These are phyloP conservation scores for Aegilops tauschii DNA, from an alignment of 176 grass and related monocot genomes.

Conservation along the genomic window DNA sequence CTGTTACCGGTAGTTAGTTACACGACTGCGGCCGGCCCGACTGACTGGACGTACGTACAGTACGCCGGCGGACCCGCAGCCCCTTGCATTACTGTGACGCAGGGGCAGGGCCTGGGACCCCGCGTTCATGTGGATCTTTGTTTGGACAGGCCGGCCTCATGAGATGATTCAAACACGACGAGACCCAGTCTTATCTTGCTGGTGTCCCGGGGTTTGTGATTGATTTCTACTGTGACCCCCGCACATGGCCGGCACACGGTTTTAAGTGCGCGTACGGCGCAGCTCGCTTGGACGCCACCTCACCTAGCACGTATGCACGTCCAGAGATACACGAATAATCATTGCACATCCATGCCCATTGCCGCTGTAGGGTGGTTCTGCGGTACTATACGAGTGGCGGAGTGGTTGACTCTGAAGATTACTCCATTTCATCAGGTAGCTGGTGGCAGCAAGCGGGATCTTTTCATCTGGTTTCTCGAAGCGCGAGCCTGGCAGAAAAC, in stretches of 20 bases:
- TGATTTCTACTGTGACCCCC: neutral
- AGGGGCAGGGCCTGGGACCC: neutral
- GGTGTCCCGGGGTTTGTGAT: neutral
- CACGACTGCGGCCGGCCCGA: neutral
- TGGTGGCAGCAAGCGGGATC: neutral
- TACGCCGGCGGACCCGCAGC: neutral
- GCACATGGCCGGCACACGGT: neutral
- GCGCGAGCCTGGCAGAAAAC: neutral
- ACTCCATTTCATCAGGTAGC: neutral
- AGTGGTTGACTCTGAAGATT: neutral
- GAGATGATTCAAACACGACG: neutral
- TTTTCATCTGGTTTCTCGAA: neutral
- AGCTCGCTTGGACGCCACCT: slow-evolving; percentile 34
- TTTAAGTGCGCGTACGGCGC: slow-evolving; percentile 10
- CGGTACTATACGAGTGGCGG: no score
- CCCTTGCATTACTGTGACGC: neutral
- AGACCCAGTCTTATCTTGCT: neutral
- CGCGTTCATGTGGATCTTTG: neutral
- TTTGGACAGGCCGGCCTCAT: neutral
- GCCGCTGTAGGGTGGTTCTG: neutral
- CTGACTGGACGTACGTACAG: neutral
- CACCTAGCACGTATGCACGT: slow-evolving; percentile 3
- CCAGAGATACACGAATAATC: neutral
- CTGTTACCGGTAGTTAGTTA: no score
- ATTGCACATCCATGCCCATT: neutral